phyloP scores from a whole-genome alignment of 148 eudicot species.

The Camellia japonica region DNA sequence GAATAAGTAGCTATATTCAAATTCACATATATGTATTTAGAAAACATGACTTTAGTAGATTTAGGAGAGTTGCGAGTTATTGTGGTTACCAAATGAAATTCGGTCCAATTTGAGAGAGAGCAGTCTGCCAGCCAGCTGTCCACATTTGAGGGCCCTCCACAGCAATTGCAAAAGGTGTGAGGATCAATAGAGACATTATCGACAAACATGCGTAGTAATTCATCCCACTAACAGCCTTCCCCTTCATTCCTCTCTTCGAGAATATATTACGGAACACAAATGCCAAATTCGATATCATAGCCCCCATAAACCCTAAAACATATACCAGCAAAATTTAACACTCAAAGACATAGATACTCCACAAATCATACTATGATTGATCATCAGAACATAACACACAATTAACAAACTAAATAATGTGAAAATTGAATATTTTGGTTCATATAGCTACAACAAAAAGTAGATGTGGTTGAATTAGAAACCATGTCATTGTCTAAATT shows the following conservation, averaged over 20 bases:
- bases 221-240: constrained; percentile 71
- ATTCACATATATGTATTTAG: neutral
- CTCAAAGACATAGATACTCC: neutral
- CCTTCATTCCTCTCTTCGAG: constrained; percentile 73
- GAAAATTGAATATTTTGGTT: neutral
- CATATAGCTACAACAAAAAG: neutral
- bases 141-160: constrained; percentile 70
- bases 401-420: neutral
- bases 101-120: constrained; percentile 64
- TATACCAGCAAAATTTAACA: neutral
- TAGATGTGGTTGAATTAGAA: neutral
- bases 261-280: constrained; percentile 74
- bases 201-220: constrained; percentile 76
- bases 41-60: neutral
- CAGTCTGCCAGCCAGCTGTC: constrained; percentile 68
- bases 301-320: constrained; percentile 65
- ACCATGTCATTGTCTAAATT: neutral
- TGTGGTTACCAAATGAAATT: constrained; percentile 56
- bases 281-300: constrained; percentile 75
- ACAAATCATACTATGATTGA: too few relatives aligned
- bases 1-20: neutral
- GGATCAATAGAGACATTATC: constrained; percentile 54
- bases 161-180: constrained; percentile 67
- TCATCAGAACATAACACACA: neutral
- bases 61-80: neutral